Percentiles rank a stretch among this genome's conserved stretches.
Conservation (phyloP, 139 green algal genomes). For the Chlamydomonas sphaeroides region DNA sequence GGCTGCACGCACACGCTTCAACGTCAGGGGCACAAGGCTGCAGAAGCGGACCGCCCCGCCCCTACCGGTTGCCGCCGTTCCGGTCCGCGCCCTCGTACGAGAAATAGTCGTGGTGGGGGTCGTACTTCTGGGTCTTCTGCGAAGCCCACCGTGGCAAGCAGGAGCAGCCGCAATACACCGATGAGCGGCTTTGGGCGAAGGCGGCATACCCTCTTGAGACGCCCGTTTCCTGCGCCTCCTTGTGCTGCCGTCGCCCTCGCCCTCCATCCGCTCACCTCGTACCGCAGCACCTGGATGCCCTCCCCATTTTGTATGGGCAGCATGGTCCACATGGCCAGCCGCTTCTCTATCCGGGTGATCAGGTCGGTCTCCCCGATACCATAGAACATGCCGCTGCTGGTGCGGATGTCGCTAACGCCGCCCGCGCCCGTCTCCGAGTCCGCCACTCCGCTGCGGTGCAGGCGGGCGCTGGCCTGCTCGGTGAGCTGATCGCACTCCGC, state of each 20-base stretch:
- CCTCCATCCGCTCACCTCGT: slow-evolving; percentile 16
- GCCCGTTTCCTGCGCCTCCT: too few relatives aligned
- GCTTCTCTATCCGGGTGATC: background rate
- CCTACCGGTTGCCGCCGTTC: slow-evolving; percentile 67
- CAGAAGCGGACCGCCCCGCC: too few relatives aligned
- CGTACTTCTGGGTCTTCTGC: slow-evolving; percentile 50
- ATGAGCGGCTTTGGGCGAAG: too few relatives aligned
- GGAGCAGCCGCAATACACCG: too few relatives aligned
- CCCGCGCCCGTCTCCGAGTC: slow-evolving; percentile 16
- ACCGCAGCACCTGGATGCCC: slow-evolving; percentile 64
- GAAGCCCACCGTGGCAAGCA: too few relatives aligned
- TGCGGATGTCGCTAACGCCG: slow-evolving; percentile 38
- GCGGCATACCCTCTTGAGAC: too few relatives aligned
- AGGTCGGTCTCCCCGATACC: slow-evolving; percentile 17
- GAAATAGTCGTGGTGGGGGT: slow-evolving; percentile 64
- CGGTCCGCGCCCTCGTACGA: slow-evolving; percentile 39
- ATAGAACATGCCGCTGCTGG: slow-evolving; percentile 55
- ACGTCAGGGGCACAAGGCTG: too few relatives aligned
- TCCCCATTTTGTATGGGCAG: slow-evolving; percentile 28
- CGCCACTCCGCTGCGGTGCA: slow-evolving; percentile 13
- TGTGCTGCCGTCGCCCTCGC: too few relatives aligned
- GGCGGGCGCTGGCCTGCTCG: background rate
- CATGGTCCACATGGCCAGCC: slow-evolving; percentile 21
- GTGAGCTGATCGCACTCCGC: slow-evolving; percentile 33
- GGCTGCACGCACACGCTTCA: too few relatives aligned